Evolutionary conservation across 31 red algal species (phyloP), one percentile per base, ranked within the genome.

Genomic region (Porphyra umbilicalis): DNA sequence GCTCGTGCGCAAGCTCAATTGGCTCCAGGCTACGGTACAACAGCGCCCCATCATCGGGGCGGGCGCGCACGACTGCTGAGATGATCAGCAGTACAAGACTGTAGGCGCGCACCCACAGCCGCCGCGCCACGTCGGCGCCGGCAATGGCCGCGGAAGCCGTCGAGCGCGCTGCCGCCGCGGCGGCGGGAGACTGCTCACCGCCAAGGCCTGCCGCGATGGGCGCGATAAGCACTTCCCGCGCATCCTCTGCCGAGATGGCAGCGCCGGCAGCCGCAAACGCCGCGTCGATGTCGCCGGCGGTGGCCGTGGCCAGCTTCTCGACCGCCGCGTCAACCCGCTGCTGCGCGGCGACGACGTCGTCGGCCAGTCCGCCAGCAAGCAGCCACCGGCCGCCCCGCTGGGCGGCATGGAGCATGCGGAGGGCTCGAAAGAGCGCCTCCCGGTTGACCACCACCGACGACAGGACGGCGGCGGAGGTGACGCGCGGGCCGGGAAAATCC

Each of bases 311-410:
- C 20, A 39, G 15, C 38, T 18, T 29, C 7, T 18, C 38, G 30
- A 39, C 77, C 25, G 38, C 32, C 10, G 1, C n/a, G 18, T 79
- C 38, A n/a, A 38, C 36, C 0, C 38, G 77, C 35, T 79, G 14
- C 25, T 79, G 77, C 35, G 38, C 38, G 36, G 38, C 13, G 29
- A 38, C 35, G 20, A 79, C 77, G 25, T 82, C 68, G 68, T 71
- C 57, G 30, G 57, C 57, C 57, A 71, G 20, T 2, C 57, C 57
- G 11, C 92, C 95, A 36, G 83, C 90, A 67, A 97, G 79, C 30
- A 98, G 30, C 95, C 95, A 98, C 74, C 92, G 88, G 4, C 91
- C 95, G 78, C 95, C 95, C 57, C 95, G 76, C 83, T 98, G 92
- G 77, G 86, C 80, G 16, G 95, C 95, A 71, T 98, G 95, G 6